A percentile compares a stretch with the other conserved stretches of the same genome.
Evolutionary conservation across 1,139 yeast species (phyloP).

Genomic region (Sugiyamaella castrensis): DNA sequence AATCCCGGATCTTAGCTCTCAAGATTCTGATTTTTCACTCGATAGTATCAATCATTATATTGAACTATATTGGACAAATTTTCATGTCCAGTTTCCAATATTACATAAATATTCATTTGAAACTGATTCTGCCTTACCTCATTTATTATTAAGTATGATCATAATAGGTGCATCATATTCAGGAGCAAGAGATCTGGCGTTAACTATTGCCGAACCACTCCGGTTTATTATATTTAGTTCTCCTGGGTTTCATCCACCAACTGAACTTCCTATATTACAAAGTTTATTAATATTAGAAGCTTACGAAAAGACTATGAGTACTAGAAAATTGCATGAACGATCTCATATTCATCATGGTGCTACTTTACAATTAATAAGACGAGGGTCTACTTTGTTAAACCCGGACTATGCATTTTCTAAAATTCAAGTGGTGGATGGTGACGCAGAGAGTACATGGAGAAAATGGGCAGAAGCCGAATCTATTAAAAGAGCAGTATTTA

Average conservation of each 20-base stretch:
- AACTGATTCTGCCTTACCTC: conserved; percentile 50
- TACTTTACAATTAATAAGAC: conserved; percentile 63
- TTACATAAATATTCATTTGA: conserved; percentile 63
- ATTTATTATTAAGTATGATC: conserved; percentile 54
- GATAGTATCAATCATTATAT: conserved; percentile 16
- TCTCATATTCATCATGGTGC: conserved; percentile 78
- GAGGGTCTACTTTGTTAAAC: conserved; percentile 59
- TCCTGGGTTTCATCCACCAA: conserved; percentile 54
- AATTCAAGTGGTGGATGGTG: conserved; percentile 14
- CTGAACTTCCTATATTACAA: conserved; percentile 65
- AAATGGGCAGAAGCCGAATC: conserved; percentile 74
- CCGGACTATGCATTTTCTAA: conserved; percentile 20
- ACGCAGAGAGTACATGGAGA: conserved; percentile 22
- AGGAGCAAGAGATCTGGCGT: conserved; percentile 38
- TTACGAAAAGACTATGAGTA: conserved; percentile 60
- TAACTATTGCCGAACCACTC: conserved; percentile 54
- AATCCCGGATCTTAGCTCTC: conserved; percentile 23
- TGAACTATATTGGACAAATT: conserved; percentile 50
- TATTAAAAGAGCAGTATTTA: conserved; percentile 70
- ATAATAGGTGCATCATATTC: conserved; percentile 47
- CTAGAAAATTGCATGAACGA: conserved; percentile 56
- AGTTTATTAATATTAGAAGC: conserved; percentile 59
- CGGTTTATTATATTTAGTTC: conserved; percentile 59
- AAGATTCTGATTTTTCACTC: conserved; percentile 22
- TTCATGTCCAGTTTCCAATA: conserved; percentile 61